These are phyloP conservation scores for Vigna mungo DNA, from an alignment of 306 rosid species.

Conservation along the genomic window DNA sequence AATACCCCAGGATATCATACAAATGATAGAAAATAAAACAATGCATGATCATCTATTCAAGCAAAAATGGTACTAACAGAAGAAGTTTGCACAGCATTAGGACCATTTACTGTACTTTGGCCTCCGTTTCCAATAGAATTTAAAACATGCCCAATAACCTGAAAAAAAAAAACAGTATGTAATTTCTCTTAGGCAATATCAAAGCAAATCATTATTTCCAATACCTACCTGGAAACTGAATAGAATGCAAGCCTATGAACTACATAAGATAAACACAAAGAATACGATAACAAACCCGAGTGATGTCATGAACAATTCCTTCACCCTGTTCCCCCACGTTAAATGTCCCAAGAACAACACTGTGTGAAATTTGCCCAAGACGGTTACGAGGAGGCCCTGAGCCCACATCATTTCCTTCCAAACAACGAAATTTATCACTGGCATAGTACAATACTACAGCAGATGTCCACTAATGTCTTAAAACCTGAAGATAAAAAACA, in stretches of 20 bases:
- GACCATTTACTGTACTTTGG: constrained; percentile 59
- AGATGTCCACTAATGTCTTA: background rate
- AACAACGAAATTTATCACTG: constrained; percentile 31
- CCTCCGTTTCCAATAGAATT: constrained; percentile 85
- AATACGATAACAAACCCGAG: constrained; percentile 64
- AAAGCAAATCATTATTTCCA: constrained; percentile 12
- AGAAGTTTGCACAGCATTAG: constrained; percentile 58
- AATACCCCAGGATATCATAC: constrained; percentile 4
- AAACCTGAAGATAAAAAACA: background rate
- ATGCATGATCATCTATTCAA: constrained; percentile 23
- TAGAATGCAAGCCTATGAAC: constrained; percentile 23
- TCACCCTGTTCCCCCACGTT: constrained; percentile 96
- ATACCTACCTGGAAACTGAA: constrained; percentile 16
- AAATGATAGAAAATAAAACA: constrained; percentile 20
- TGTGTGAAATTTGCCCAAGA: constrained; percentile 90
- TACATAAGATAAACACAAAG: constrained; percentile 33
- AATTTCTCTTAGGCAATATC: constrained; percentile 20
- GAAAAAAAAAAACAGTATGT: constrained; percentile 39
- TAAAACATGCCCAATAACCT: constrained; percentile 95
- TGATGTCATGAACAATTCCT: constrained; percentile 79
- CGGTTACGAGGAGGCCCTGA: constrained; percentile 73
- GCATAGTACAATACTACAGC: constrained; percentile 27
- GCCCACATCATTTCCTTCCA: constrained; percentile 68
- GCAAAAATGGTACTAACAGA: constrained; percentile 58
- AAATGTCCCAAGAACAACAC: constrained; percentile 95